phyloP scores from a whole-genome alignment of 306 rosid genomes.

The Macrotyloma uniflorum region DNA sequence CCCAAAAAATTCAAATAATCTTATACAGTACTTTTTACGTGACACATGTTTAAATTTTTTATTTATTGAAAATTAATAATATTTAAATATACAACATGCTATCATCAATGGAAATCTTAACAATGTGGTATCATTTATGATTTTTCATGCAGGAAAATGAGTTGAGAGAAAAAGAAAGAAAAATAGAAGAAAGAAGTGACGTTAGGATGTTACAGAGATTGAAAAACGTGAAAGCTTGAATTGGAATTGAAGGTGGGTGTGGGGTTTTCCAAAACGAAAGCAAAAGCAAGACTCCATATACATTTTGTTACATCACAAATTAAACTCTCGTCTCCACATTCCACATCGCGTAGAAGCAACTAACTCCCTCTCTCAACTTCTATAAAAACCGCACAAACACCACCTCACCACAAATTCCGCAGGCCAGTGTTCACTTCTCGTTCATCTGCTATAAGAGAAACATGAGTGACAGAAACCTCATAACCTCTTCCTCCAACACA shows the following conservation, averaged over 20 bases:
- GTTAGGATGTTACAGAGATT: neutral
- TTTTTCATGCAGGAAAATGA: too few relatives aligned
- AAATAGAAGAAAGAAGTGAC: neutral
- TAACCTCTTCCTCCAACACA: neutral
- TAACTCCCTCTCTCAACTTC: neutral
- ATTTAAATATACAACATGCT: too few relatives aligned
- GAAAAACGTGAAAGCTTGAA: neutral
- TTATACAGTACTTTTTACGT: too few relatives aligned
- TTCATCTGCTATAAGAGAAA: neutral
- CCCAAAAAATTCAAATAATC: too few relatives aligned
- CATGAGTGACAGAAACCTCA: neutral
- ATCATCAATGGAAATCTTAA: too few relatives aligned
- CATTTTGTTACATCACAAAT: neutral
- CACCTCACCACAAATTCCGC: neutral
- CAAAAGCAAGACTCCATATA: conserved; percentile 13
- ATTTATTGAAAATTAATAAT: too few relatives aligned
- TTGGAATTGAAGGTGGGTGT: conserved; percentile 40
- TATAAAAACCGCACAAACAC: conserved; percentile 26
- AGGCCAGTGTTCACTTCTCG: neutral
- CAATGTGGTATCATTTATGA: too few relatives aligned
- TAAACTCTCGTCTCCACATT: neutral
- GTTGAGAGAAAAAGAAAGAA: too few relatives aligned
- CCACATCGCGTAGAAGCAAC: conserved; percentile 51
- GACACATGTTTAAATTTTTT: too few relatives aligned
- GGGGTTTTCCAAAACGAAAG: neutral